These are phyloP conservation scores for Penicillium italicum DNA, from an alignment of 2,329 filamentous ascomycete genomes.

Conservation along the genomic window DNA sequence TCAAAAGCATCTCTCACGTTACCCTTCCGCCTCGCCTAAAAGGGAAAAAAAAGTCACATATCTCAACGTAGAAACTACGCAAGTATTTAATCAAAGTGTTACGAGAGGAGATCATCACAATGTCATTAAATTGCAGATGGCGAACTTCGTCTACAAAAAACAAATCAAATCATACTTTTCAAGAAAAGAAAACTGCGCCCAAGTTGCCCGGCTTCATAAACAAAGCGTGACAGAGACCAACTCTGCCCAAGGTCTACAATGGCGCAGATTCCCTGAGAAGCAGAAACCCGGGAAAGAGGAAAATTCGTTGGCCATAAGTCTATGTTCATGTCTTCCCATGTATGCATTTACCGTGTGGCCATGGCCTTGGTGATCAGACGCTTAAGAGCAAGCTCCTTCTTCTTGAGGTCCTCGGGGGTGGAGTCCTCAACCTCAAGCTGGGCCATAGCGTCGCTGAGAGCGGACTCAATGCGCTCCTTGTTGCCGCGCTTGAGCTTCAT, in stretches of 20 bases:
- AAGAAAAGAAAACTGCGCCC: constrained; percentile 26
- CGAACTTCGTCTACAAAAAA: constrained; percentile 30
- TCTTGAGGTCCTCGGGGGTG: constrained; percentile 91
- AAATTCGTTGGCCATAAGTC: constrained; percentile 21
- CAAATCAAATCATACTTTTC: constrained; percentile 29
- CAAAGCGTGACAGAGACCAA: constrained; percentile 25
- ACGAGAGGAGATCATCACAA: constrained; percentile 25
- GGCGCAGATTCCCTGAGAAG: constrained; percentile 19
- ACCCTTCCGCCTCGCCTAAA: constrained; percentile 1
- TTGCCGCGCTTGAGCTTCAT: constrained; percentile 98
- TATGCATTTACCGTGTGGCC: constrained; percentile 71
- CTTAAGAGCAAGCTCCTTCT: constrained; percentile 99
- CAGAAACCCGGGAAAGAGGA: constrained; percentile 12
- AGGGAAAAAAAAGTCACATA: neutral
- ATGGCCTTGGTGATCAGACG: constrained; percentile 97
- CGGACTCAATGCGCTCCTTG: constrained; percentile 99
- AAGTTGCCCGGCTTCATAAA: constrained; percentile 28
- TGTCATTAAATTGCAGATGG: constrained; percentile 34
- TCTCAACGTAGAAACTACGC: neutral
- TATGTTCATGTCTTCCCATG: constrained; percentile 24
- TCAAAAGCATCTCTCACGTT: neutral
- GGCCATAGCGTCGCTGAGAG: constrained; percentile 94
- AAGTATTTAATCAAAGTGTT: neutral
- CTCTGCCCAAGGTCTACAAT: constrained; percentile 22
- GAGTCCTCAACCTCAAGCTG: constrained; percentile 95